Base-by-base conservation (phyloP, 202 grass and related monocot species). In the Cymbopogon flexuosus region DNA sequence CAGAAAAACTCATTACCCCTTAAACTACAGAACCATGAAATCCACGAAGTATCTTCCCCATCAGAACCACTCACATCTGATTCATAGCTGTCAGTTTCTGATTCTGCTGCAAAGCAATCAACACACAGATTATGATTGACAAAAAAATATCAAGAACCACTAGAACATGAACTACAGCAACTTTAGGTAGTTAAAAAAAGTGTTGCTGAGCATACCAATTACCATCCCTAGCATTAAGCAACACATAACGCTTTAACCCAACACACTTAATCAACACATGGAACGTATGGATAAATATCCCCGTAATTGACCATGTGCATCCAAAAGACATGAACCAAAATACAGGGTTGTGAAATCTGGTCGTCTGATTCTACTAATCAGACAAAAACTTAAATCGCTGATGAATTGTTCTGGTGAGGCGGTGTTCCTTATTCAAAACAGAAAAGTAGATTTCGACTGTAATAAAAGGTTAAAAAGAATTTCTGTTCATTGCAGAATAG, bases 1-100 rank as follows among this genome's bases (percentile, higher is more conserved):
- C 94, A 97, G 74, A 97, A 97, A 81, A 97, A 94, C 66, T 94
- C 94, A 18, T 97, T 93, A n/a, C 94, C 94, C 72, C 87, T 86
- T 46, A 97, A 60, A 49, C 83, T 92, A 83, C 94, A 97, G 64
- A 89, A 97, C 94, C 94, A 97, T 83, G 94, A 90, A 71, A 97
- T 97, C 94, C 94, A 97, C 45, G 94, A 97, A 46, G 91, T 89
- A 65, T 94, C 94, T 75, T 93, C 94, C 24, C 91, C 94, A 68
- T 97, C 91, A 72, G 89, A 94, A 74, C 94, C 87, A 43, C 94
- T 94, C 74, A 93, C 87, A 80, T 97, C 91, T 80, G 94, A 97
- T 89, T 94, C 46, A 16, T 49, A 14, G 14, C 46, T 49, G 14
- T 49, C 14, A 15, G 46, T 49, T 16, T 49, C 90, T 41, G 94